Evolutionary conservation across 2,329 filamentous ascomycete species (phyloP).

Genomic region (Nemania serpens): DNA sequence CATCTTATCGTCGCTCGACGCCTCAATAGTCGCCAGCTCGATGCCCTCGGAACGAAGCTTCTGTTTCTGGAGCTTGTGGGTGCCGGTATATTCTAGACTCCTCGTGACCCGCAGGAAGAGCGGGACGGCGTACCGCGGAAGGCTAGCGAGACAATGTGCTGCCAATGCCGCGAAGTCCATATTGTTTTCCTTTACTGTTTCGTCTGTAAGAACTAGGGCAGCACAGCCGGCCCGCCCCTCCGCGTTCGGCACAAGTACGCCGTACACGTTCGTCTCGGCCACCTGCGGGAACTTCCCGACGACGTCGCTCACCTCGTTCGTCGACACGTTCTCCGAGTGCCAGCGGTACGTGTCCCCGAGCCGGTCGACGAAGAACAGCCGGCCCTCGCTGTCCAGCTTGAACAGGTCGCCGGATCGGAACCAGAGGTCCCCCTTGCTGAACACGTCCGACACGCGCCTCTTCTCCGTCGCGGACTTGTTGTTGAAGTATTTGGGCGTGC

Average conservation of each 20-base stretch:
- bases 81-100: constrained; percentile 50
- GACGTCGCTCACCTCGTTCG: constrained; percentile 49
- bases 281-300: constrained; percentile 47
- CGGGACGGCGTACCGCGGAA: constrained; percentile 53
- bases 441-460: constrained; percentile 66
- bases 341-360: constrained; percentile 76
- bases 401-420: constrained; percentile 72
- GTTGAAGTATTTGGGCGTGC: constrained; percentile 62
- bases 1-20: constrained; percentile 40
- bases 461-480: constrained; percentile 65
- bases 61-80: constrained; percentile 51
- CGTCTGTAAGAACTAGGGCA: constrained; percentile 45
- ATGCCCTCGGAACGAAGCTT: constrained; percentile 48
- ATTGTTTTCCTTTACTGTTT: constrained; percentile 33
- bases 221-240: constrained; percentile 51
- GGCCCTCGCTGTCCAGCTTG: constrained; percentile 61
- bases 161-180: constrained; percentile 43
- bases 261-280: constrained; percentile 50
- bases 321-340: constrained; percentile 55
- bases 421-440: constrained; percentile 69
- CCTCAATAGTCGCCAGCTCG: constrained; percentile 45
- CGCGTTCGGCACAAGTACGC: constrained; percentile 48
- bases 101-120: constrained; percentile 47
- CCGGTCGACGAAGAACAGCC: constrained; percentile 70
- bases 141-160: constrained; percentile 42